Evolutionary conservation across 2,329 filamentous ascomycete species (phyloP).

Genomic region (Cryphonectria naterciae): DNA sequence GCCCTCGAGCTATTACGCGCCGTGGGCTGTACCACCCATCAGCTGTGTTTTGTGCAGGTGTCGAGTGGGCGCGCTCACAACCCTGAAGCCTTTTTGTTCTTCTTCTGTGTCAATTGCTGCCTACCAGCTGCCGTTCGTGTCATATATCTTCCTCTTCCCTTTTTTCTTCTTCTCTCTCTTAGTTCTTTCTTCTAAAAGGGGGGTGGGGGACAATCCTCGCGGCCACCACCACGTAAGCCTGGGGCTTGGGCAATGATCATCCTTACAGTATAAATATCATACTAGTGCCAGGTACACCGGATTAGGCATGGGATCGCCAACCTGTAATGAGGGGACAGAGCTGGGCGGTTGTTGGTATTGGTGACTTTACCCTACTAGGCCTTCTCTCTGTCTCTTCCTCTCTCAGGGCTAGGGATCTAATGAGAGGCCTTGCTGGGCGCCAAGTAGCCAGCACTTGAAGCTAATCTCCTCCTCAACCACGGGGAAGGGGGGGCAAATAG

Average conservation of each 20-base stretch:
- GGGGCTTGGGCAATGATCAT: slow-evolving; percentile 1
- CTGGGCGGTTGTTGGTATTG: not conserved
- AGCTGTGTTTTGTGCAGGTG: too few relatives aligned
- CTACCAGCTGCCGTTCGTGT: not conserved
- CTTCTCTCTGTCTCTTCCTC: not conserved
- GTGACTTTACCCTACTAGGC: not conserved
- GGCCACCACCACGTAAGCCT: not conserved
- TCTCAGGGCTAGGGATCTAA: not conserved
- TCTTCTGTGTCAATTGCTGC: not conserved
- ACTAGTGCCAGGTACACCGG: not conserved
- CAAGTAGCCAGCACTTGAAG: not conserved
- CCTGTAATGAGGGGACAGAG: not conserved
- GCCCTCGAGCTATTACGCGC: not conserved
- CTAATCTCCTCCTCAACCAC: not conserved
- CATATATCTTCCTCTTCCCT: not conserved
- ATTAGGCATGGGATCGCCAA: not conserved
- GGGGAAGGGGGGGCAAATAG: not conserved
- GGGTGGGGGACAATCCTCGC: not conserved
- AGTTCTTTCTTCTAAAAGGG: not conserved
- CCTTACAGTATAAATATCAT: not conserved
- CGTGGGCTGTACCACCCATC: not conserved
- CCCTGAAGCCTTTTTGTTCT: not conserved
- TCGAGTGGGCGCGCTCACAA: not conserved
- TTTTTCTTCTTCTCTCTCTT: not conserved
- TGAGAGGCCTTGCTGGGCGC: not conserved